Base-by-base conservation (phyloP, 2,329 filamentous ascomycete species). In the Monilinia aucupariae region DNA sequence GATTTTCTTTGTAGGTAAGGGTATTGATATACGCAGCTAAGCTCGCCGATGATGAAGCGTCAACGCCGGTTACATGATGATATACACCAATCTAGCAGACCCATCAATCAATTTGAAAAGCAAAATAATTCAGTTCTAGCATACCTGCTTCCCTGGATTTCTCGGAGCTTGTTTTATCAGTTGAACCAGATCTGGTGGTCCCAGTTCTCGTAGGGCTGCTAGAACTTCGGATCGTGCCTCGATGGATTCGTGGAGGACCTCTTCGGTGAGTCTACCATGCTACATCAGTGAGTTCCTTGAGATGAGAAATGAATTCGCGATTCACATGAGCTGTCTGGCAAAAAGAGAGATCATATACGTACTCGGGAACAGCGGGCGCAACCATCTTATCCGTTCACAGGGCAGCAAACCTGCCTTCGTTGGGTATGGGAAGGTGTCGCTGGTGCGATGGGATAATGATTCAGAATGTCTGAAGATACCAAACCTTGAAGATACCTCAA, bases 1-100 rank as follows among this genome's bases (percentile, higher is more conserved):
- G 90, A 68, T 88, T 86, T 61, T 93, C 90, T 68, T 89, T 89
- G 78, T 97, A 96, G 52, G 92, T 97, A 65, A 99, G 82, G 47
- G 93, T 97, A 77, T 97, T 99, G 78, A 99, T 96, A 77, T 99
- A 99, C 70, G 94, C 94, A 48, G 94, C 94, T 64, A 99, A 80
- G 78, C 93, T 97, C 64, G 94, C 94, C 12, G 94, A 97, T 8
- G 94, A 97, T 2, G 94, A 99, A 55, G 94, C 94, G 78, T 99
- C 94, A 73, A 97, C 88, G 65, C 94, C 94, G 47, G 92, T 96
- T 70, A 97, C 92, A 86, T 99, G 94, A 76, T 99, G 94, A 75
- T 99, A 99, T 62, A 97, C 88, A 64, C 94, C 94, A 66, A 87
- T 87, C 90, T 97, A 13, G 15, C 45, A 45, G 25, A 41, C 22